Percentiles rank a stretch among this genome's conserved stretches.
Conservation (phyloP, 2,329 filamentous ascomycete species). For the Xylaria sp. region DNA sequence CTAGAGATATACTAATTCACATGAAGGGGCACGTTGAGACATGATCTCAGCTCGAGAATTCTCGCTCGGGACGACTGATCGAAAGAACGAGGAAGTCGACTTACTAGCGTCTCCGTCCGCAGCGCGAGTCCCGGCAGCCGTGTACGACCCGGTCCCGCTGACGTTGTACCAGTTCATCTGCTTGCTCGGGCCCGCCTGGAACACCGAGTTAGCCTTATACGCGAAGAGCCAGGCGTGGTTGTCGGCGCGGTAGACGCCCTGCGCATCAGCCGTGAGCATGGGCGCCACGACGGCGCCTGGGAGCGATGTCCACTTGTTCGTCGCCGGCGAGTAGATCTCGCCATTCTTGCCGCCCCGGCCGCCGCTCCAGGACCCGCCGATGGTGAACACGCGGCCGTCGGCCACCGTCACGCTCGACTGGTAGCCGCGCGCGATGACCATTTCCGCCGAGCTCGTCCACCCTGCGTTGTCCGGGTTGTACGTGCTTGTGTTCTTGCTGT, state of each 20-base stretch:
- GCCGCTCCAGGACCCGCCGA: constrained; percentile 68
- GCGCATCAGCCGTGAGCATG: constrained; percentile 61
- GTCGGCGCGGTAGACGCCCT: constrained; percentile 59
- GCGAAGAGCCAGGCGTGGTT: constrained; percentile 66
- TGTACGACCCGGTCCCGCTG: constrained; percentile 52
- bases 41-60: not conserved
- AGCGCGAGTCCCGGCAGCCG: constrained; percentile 56
- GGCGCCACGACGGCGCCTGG: constrained; percentile 56
- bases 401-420: constrained; percentile 63
- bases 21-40: not conserved
- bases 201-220: constrained; percentile 60
- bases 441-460: constrained; percentile 55
- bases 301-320: constrained; percentile 60
- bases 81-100: not conserved
- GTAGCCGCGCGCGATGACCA: constrained; percentile 63
- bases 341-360: constrained; percentile 63
- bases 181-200: constrained; percentile 61
- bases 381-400: constrained; percentile 66
- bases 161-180: constrained; percentile 65
- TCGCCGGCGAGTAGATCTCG: constrained; percentile 62
- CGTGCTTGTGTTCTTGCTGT: constrained; percentile 60
- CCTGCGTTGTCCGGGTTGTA: constrained; percentile 54
- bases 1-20: not conserved
- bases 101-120: constrained; percentile 54
- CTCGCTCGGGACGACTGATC: too few relatives aligned